A percentile compares a stretch with the other conserved stretches of the same genome.
Evolutionary conservation across 495 filamentous ascomycete species (phyloP).

Genomic region (Hyaloscypha variabilis): DNA sequence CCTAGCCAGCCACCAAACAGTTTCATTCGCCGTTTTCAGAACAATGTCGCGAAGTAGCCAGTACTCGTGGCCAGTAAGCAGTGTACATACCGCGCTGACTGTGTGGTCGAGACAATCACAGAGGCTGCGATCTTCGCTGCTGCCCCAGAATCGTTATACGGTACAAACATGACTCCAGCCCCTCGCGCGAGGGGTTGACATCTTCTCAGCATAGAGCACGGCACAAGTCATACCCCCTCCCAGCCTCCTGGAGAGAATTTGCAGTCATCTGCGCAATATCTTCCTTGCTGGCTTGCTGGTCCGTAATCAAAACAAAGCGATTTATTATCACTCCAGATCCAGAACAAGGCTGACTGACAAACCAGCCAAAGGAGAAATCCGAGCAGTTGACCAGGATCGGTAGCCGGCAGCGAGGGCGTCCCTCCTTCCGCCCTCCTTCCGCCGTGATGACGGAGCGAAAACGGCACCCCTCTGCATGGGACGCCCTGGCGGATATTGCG

Average conservation of each 20-base stretch:
- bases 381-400: constrained; percentile 1
- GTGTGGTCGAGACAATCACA: constrained; percentile 2
- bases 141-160: background rate
- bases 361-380: background rate
- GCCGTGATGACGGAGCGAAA: constrained; percentile 19
- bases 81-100: constrained; percentile 18
- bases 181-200: background rate
- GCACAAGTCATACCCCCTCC: background rate
- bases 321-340: background rate
- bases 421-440: background rate
- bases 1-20: background rate
- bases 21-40: background rate
- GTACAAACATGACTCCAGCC: background rate
- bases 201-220: background rate
- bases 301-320: constrained; percentile 4
- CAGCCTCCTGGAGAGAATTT: background rate
- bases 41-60: background rate
- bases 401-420: background rate
- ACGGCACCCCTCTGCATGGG: background rate
- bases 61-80: background rate
- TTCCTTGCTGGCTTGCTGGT: constrained; percentile 4
- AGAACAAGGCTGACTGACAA: constrained; percentile 10
- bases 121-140: background rate
- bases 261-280: background rate
- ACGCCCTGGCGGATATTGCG: constrained; percentile 15